Evolutionary conservation across 2,329 filamentous ascomycete genomes (phyloP).

Genomic region (Aspergillus persii): DNA sequence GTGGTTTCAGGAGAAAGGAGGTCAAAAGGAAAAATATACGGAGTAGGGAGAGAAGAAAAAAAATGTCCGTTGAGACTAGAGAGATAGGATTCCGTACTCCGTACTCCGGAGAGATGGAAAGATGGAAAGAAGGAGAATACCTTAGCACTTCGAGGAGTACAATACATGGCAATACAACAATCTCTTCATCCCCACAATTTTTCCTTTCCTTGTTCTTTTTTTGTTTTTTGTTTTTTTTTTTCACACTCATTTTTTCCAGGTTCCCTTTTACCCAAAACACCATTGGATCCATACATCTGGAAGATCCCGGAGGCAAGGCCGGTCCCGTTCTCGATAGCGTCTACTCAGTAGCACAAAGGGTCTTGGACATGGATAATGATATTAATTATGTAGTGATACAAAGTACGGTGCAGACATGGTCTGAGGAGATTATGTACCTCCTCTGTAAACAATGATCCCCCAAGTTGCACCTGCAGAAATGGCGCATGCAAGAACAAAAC

Average conservation of each 20-base stretch:
- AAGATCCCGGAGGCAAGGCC: conserved; percentile 1
- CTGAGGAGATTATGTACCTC: conserved; percentile 4
- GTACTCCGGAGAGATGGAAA: too few species aligned
- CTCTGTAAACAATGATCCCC: not conserved
- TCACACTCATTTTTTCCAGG: too few species aligned
- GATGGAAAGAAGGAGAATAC: too few species aligned
- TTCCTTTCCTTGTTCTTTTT: not conserved
- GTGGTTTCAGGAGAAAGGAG: not conserved
- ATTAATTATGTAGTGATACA: not conserved
- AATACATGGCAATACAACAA: not conserved
- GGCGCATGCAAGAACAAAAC: conserved; percentile 15
- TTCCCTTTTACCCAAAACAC: not conserved
- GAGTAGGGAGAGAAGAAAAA: too few species aligned
- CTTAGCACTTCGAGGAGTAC: too few species aligned
- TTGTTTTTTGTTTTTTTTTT: not conserved
- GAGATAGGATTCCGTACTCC: too few species aligned
- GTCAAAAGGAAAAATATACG: not conserved
- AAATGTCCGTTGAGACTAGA: too few species aligned
- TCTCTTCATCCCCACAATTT: not conserved
- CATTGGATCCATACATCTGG: not conserved
- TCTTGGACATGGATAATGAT: conserved; percentile 1
- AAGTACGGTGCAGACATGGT: not conserved
- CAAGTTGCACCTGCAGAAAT: conserved; percentile 24
- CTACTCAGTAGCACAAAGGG: not conserved
- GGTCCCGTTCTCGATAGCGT: not conserved